Base-by-base conservation (phyloP, 345 rosid genomes). In the Geranium rotundifolium region DNA sequence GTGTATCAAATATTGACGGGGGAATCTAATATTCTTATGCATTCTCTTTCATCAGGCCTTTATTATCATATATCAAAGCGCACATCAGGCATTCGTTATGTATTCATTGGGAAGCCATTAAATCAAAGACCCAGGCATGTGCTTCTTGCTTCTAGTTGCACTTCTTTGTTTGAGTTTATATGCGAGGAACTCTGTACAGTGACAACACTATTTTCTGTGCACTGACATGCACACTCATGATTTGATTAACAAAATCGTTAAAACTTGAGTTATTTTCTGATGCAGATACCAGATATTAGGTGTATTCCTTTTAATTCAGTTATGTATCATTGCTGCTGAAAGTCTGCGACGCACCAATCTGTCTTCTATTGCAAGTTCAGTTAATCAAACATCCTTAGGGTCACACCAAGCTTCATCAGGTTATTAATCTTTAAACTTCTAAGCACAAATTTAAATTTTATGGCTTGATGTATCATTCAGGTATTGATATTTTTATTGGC, bases 31-130 rank as follows among this genome's bases (percentile, higher is more conserved):
- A 18, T 6, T 64, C 17, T 15, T n/a, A 57, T 63, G 67, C 19
- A 58, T 66, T 59, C 54, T 39, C 49, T 59, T 57, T 62, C 55
- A 64, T 63, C 79, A 87, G 97, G 97, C 41, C 67, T 93, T 49
- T 93, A 90, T 75, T 93, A 90, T 75, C 99, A 93, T 76, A 81
- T 90, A 75, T 83, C 97, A 39, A 93, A 93, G 70, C 89, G 97
- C 49, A 85, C 90, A 16, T 72, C 96, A 7, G 96, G 96, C 62
- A 82, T 90, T 70, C 86, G 80, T 55, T 90, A 90, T 73, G 90
- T 83, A 37, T 93, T 90, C 73, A 88, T 90, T 65, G 97, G 99
- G 57, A 93, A 93, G 69, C 89, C 91, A 74, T 65, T 84, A 57
- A 90, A 93, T 78, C 99, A 93, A 71, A 84, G 97, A 73, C 96